Percentiles rank a stretch among this genome's conserved stretches.
These are phyloP conservation scores for Prunus campanulata DNA, from an alignment of 306 rosid genomes.

Conservation along the genomic window DNA sequence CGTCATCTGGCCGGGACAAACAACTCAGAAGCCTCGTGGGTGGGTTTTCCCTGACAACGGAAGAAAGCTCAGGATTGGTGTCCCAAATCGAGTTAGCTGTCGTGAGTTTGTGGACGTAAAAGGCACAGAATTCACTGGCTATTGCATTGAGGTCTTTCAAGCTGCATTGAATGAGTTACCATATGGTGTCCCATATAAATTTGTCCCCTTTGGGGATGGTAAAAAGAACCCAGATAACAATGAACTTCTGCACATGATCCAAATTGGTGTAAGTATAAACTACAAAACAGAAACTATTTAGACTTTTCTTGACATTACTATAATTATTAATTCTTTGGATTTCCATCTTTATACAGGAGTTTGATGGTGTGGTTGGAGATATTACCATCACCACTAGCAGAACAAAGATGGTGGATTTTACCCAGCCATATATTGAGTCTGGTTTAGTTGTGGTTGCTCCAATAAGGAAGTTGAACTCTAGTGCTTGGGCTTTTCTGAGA, in stretches of 20 bases:
- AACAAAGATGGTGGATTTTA: conserved; percentile 32
- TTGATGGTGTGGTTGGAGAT: conserved; percentile 25
- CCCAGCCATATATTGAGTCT: conserved; percentile 38
- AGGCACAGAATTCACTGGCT: conserved; percentile 25
- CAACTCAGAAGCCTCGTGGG: conserved; percentile 24
- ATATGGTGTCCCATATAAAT: conserved; percentile 26
- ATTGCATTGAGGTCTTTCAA: conserved; percentile 33
- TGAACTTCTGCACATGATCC: conserved; percentile 21
- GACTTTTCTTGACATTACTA: neutral
- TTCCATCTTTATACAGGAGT: conserved; percentile 2
- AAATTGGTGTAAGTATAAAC: conserved; percentile 27
- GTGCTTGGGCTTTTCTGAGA: conserved; percentile 30
- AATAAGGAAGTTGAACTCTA: conserved; percentile 16
- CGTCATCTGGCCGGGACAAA: conserved; percentile 35
- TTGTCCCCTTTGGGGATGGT: conserved; percentile 38
- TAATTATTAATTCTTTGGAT: neutral
- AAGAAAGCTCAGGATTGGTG: conserved; percentile 22
- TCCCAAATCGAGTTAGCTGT: conserved; percentile 19
- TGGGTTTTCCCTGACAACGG: conserved; percentile 31
- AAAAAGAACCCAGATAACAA: conserved; percentile 8
- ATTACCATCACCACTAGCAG: conserved; percentile 31
- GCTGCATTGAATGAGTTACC: conserved; percentile 30
- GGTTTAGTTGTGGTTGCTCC: conserved; percentile 83
- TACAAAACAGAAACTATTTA: neutral
- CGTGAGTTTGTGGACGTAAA: conserved; percentile 14